Evolutionary conservation across 768 basidiomycete species (phyloP), one percentile per base, ranked within the genome.

Genomic region (Leccinum longicurvipes): DNA sequence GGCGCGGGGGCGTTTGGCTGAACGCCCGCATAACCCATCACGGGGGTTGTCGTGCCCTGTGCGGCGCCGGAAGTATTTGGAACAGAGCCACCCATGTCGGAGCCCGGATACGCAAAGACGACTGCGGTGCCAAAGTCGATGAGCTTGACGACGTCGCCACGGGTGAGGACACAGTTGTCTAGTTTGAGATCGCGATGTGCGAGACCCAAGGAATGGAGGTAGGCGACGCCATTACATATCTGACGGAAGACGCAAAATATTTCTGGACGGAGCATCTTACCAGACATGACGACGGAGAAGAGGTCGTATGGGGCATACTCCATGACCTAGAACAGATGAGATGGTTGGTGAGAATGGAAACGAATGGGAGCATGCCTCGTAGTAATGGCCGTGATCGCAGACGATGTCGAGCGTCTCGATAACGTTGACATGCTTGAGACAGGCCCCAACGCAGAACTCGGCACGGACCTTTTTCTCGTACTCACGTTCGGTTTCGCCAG

Each of bases 41-140:
- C 55, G 36, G 60, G 51, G 12, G 34, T 1, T 25, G 27, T 51
- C 0, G 59, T 36, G n/a, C 24, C 10, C 8, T 54, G 29, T 1
- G 17, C 42, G n/a, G 47, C 42, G 6, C 63, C 63, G 6, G 60
- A 59, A 0, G 53, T 50, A 24, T 54, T 46, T 0, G 63, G 59
- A 6, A 46, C 41, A 50, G 79, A 79, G 58, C 68, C 68, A n/a
- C 67, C 67, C 66, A 68, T 68, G 82, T 82, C 64, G 73, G 93
- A 94, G 55, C 94, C 96, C 1, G 97, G 97, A 68, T 98, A 99
- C 63, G 97, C 93, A 76, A 99, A 99, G 57, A 99, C 95, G 60
- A 94, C 94, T n/a, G 97, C 97, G 6, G 97, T 99, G 51, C 97
- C 97, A 75, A 99, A 99, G 74, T 99, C 97, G 75, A 99, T 99